Evolutionary conservation across 1,139 yeast genomes (phyloP).

Genomic region (Suhomyces ambrosiae): DNA sequence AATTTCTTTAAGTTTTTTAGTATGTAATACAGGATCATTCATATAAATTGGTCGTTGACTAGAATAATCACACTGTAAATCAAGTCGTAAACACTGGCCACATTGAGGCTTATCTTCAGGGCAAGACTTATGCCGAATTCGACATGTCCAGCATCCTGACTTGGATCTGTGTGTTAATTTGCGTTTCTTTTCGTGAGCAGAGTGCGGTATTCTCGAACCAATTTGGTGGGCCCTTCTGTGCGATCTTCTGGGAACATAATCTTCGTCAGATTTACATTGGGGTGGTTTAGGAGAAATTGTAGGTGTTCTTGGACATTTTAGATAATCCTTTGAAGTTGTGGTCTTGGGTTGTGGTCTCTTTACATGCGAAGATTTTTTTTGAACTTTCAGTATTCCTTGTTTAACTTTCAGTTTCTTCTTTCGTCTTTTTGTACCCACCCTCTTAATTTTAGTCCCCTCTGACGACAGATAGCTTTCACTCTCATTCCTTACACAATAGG

Average conservation of each 20-base stretch:
- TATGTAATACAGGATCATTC: conserved; percentile 40
- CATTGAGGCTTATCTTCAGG: conserved; percentile 63
- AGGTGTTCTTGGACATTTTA: too few relatives aligned
- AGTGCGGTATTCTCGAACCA: background rate
- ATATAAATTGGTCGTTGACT: conserved; percentile 57
- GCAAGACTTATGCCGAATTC: conserved; percentile 66
- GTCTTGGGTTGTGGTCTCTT: too few relatives aligned
- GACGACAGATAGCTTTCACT: too few relatives aligned
- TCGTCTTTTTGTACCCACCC: too few relatives aligned
- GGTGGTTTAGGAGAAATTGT: too few relatives aligned
- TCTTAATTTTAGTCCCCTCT: too few relatives aligned
- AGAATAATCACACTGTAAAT: conserved; percentile 56
- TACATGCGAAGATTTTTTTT: too few relatives aligned
- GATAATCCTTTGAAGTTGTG: too few relatives aligned
- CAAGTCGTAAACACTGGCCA: conserved; percentile 53
- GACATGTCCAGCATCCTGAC: conserved; percentile 70
- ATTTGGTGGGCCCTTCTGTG: conserved; percentile 1
- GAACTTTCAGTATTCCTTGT: too few relatives aligned
- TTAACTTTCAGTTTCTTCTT: too few relatives aligned
- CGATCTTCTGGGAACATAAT: background rate
- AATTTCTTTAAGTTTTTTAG: conserved; percentile 52
- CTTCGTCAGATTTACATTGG: too few relatives aligned
- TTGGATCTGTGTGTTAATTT: conserved; percentile 46
- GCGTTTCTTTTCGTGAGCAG: conserved; percentile 13
- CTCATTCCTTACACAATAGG: too few relatives aligned